These are phyloP conservation scores for Fusarium verrucosum DNA, from an alignment of 2,329 filamentous ascomycete species.

Conservation along the genomic window DNA sequence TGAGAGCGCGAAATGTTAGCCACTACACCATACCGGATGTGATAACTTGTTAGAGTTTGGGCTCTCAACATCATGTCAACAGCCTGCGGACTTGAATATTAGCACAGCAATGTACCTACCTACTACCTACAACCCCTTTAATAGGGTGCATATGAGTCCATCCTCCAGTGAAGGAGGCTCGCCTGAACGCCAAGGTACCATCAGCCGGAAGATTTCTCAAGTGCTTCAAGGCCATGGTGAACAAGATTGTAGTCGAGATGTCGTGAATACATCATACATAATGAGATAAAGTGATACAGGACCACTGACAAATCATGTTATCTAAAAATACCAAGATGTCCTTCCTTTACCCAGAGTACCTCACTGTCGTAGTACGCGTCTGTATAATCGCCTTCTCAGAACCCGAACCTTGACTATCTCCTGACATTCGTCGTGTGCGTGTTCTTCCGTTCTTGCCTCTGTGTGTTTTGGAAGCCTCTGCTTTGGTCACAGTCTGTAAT, in stretches of 20 bases:
- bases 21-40: slow-evolving; percentile 49
- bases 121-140: too few species aligned
- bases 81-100: accelerated
- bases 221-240: neutral
- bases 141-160: too few species aligned
- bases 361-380: slow-evolving; percentile 8
- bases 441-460: neutral
- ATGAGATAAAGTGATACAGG: too few species aligned
- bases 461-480: neutral
- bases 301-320: too few species aligned
- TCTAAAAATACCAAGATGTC: neutral
- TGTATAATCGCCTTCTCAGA: slow-evolving; percentile 24
- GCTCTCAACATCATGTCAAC: accelerated
- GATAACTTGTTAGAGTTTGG: too few species aligned
- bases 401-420: slow-evolving; percentile 4
- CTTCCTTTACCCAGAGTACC: neutral
- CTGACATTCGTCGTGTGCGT: neutral
- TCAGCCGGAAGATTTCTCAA: neutral
- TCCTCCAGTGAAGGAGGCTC: too few species aligned
- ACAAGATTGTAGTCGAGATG: too few species aligned
- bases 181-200: too few species aligned
- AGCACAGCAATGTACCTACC: too few species aligned
- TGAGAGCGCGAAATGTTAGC: slow-evolving; percentile 50
- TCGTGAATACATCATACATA: too few species aligned
- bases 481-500: slow-evolving; percentile 3